Evolutionary conservation across 2,329 filamentous ascomycete species (phyloP), one percentile per base, ranked within the genome.

Genomic region (Penicillium sp.): DNA sequence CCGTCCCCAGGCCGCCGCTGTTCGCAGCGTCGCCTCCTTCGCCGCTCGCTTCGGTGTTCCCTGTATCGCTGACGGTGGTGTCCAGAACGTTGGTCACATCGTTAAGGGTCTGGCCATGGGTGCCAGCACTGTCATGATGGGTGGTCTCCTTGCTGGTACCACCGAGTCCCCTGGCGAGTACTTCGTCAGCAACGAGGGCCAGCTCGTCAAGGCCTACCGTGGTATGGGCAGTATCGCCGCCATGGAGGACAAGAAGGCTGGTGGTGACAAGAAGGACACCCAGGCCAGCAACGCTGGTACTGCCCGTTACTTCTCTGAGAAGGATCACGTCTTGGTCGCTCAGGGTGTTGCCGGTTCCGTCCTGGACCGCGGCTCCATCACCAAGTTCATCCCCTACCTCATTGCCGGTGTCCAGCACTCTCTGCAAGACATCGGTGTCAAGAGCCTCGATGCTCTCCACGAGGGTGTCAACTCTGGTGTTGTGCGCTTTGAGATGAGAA

Each of bases 191-290:
- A 89, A 90, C 59, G 93, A 98, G 79, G 95, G 95, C 64, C 96
- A 98, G 84, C 88, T 99, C 53, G 93, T 99, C 77, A 99, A 99
- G 85, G 93, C 95, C 41, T 99, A 99, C 84, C 90, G 95, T 77
- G 95, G 95, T 59, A 99, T 99, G 95, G 95, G 95, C 66, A 93
- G 89, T 78, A 99, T 99, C 73, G 95, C 97, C 70, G 95, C 95
- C 66, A 99, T 99, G 95, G 93, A 98, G 80, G 93, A 98, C 80
- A 96, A 95, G 86, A 96, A 96, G 84, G 92, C 93, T 11, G 91
- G 90, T 54, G 83, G 77, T 58, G 89, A 88, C 64, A 80, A 81
- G 70, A 90, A 88, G 79, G 88, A 87, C 77, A 79, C 80, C 68
- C 86, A 87, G 74, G 80, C 82, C 48, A 82, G 80, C 75, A 99